Percentiles rank a stretch among this genome's conserved stretches.
Evolutionary conservation across 2,329 filamentous ascomycete species (phyloP).

Genomic region (Penicillium sp.): DNA sequence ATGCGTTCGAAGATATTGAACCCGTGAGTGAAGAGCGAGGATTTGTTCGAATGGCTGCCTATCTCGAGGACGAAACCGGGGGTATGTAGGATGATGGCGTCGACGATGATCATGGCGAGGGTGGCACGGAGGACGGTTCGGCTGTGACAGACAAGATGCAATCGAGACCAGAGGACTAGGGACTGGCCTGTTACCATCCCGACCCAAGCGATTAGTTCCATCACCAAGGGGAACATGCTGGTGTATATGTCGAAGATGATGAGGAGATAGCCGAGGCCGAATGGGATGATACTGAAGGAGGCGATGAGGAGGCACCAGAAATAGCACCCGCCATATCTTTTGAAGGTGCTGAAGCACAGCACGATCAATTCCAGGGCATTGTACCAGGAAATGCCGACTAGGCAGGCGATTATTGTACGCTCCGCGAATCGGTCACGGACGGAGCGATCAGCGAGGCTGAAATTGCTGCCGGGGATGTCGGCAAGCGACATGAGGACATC

Average conservation of each 20-base stretch:
- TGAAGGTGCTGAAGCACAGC: conserved; percentile 48
- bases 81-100: conserved; percentile 43
- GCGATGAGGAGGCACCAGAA: conserved; percentile 49
- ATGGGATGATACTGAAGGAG: conserved; percentile 43
- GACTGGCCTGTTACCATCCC: conserved; percentile 50
- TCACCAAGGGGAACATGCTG: conserved; percentile 36
- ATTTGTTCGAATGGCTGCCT: conserved; percentile 32
- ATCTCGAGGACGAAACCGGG: conserved; percentile 44
- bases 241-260: conserved; percentile 41
- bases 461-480: conserved; percentile 12
- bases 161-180: conserved; percentile 49
- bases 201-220: conserved; percentile 46
- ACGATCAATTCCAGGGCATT: conserved; percentile 49
- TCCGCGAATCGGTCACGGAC: conserved; percentile 7
- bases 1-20: conserved; percentile 52
- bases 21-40: conserved; percentile 24
- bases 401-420: conserved; percentile 14
- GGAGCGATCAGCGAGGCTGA: conserved; percentile 14
- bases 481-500: conserved; percentile 22
- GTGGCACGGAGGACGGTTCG: conserved; percentile 35
- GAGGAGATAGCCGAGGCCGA: conserved; percentile 47
- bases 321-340: conserved; percentile 45
- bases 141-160: conserved; percentile 46
- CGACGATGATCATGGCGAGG: conserved; percentile 45
- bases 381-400: conserved; percentile 48